Evolutionary conservation across 768 basidiomycete genomes (phyloP).

Genomic region (Psilocybe azurescens): DNA sequence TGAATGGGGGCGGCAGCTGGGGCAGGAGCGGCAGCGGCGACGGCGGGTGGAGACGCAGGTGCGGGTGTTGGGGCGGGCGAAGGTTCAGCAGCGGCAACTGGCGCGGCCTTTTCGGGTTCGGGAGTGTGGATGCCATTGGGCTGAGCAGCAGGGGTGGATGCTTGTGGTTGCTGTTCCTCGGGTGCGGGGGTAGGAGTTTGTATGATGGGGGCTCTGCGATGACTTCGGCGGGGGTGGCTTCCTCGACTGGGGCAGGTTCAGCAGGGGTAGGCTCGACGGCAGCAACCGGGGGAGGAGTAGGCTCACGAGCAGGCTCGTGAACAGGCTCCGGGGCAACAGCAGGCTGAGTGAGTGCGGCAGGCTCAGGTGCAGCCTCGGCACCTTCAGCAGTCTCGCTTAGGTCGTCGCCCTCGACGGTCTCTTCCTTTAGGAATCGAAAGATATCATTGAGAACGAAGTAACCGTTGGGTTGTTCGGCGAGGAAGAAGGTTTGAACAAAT

Average conservation of each 20-base stretch:
- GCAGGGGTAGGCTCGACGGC: slow-evolving; percentile 16
- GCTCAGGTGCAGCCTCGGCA: slow-evolving; percentile 36
- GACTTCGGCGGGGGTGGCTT: slow-evolving; percentile 47
- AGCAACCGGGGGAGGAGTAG: slow-evolving; percentile 29
- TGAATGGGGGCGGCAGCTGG: slow-evolving; percentile 40
- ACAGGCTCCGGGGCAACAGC: slow-evolving; percentile 39
- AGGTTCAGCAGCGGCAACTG: slow-evolving; percentile 30
- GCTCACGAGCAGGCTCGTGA: slow-evolving; percentile 22
- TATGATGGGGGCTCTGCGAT: slow-evolving; percentile 38
- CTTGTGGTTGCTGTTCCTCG: slow-evolving; percentile 18
- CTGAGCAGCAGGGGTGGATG: slow-evolving; percentile 31
- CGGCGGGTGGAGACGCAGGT: slow-evolving; percentile 27
- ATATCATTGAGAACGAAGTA: slow-evolving; percentile 99
- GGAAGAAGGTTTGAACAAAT: slow-evolving; percentile 99
- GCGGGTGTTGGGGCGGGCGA: slow-evolving; percentile 38
- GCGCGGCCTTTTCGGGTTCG: slow-evolving; percentile 43
- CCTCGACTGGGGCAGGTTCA: slow-evolving; percentile 31
- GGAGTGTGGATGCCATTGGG: slow-evolving; percentile 42
- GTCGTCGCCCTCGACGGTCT: slow-evolving; percentile 82
- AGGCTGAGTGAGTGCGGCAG: slow-evolving; percentile 30
- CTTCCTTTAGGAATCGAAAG: slow-evolving; percentile 99
- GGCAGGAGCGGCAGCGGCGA: slow-evolving; percentile 31
- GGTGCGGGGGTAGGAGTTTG: slow-evolving; percentile 42
- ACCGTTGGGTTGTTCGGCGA: slow-evolving; percentile 98
- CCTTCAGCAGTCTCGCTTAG: slow-evolving; percentile 48